Base-by-base conservation (phyloP, 1,284 basidiomycete species). In the Schizopora paradoxa region DNA sequence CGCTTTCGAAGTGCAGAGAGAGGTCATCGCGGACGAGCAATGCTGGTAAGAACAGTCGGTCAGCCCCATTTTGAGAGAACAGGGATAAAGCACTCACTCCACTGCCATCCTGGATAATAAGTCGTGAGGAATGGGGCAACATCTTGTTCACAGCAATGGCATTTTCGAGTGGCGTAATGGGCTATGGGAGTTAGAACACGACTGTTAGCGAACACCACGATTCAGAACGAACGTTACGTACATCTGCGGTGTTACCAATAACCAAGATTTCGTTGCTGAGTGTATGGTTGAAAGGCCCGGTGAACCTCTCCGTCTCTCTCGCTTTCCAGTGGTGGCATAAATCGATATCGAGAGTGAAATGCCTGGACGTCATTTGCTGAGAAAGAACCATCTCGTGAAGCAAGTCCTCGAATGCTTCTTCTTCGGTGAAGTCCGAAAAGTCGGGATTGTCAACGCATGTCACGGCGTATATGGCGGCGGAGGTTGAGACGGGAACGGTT, bases 211-310 rank as follows among this genome's bases (percentile, higher is more conserved):
- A 14, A 10, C 10, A 10, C 28, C 8, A 8, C 14, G 28, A 8
- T 10, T 31, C 8, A 40, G 3, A 26, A 5, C 10, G 21, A 11
- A 11, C 10, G 19, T 22, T 8, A 23, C 25, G 18, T 23, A 40
- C 37, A 40, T 40, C 37, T 23, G 37, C 37, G 3, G 37, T 40
- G 13, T 40, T 40, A 11, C 37, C 37, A 23, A 40, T 23, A 14
- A 40, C 26, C 13, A 40, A 23, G 8, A 40, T 40, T 40, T 40
- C 37, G 6, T 40, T 22, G n/a, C 26, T 40, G 19, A 40, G 14
- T 21, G 37, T 40, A 22, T n/a, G 14, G 13, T 40, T 40, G 37
- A 40, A 40, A 2, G 37, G 37, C 6, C 37, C 37, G 16, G 37
- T 23, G 37, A 23, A 40, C 18, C 37, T 18, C 19, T 40, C 37